Base-by-base conservation (phyloP, 768 basidiomycete species). In the Panaeolus papilionaceus region DNA sequence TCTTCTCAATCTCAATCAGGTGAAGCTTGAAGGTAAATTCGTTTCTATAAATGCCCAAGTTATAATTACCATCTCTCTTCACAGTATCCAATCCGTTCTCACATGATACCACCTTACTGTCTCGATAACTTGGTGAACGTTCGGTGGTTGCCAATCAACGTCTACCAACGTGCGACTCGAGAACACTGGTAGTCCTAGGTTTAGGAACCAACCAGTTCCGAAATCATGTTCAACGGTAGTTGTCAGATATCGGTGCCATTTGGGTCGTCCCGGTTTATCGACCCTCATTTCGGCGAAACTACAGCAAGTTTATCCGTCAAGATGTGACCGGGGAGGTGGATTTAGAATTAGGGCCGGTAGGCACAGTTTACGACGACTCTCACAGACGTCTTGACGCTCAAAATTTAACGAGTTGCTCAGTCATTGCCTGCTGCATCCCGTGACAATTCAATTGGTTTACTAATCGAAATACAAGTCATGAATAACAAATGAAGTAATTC, bases 401-500 rank as follows among this genome's bases (percentile, higher is more conserved):
- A 28, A 33, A 58, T 58, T 23, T 58, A 33, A 37, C 54, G 28
- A 58, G 54, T 58, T 33, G 20, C 28, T 47, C 45, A 58, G 54
- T 58, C 54, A 58, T 58, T 16, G 14, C 14, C 3, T 33, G 54
- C 16, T 58, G 26, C 54, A 58, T 58, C 54, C 33, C 54, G 54
- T 58, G 54, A 58, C 54, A 58, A 33, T 58, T 28, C 28, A 14
- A 58, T 58, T 33, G 45, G 40, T 33, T 33, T 33, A 33, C 33
- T 33, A 33, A 33, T 23, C 23, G 54, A 7, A 28, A 33, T 58
- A 37, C 54, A 58, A 58, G 33, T 28, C 28, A 28, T 33, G 14
- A 12, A 51, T 51, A 51, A 58, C 26, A 58, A 58, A 58, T 58
- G 28, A 58, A 51, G 8, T 51, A 51, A 51, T 51, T 8, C 26